Base-by-base conservation (phyloP, 139 green algal species). In the Picochlorum sp. region DNA sequence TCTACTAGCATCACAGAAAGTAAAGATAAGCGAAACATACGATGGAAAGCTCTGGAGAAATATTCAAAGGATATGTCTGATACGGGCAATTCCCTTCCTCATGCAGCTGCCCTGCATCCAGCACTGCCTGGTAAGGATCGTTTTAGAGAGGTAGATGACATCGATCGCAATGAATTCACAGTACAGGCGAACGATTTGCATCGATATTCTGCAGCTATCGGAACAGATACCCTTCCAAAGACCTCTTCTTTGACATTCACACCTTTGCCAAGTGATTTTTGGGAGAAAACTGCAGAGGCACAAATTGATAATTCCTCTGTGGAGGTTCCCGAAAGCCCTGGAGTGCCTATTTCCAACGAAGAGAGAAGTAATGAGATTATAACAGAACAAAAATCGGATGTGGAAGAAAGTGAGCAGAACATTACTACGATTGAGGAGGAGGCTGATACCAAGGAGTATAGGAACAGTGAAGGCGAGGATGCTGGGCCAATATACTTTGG, bases 101-200 rank as follows among this genome's bases (percentile, higher is more conserved):
- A 73, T 44, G 28, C 57, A 14, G 65, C 61, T 23, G 71, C 71
- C 14, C 71, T 77, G 30, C 71, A 77, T 60, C 71, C 71, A 30
- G 46, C 64, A 20, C 47, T 77, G 15, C 71, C 71, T 2, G 63
- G 62, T 3, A 34, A 51, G 18, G 63, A 71, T 62, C 24, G 63
- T 10, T 76, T 76, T 38, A 61, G 69, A 65, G 26, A 41, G n/a
- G 57, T 66, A 21, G 69, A 71, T 30, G 47, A 54, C 15, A 21
- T 54, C 0, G 47, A 20, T 54, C n/a, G 26, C 26, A 75, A 66
- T 56, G 69, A 75, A 52, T 75, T 65, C 41, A 75, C 69, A 21
- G 62, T 69, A 30, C 21, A 49, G 4, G 51, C 69, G 6, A 49
- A 51, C 23, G 69, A 75, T 18, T 44, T 75, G 2, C 47, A 46